Evolutionary conservation across 2,329 filamentous ascomycete genomes (phyloP), one percentile per base, ranked within the genome.

Genomic region (Taxawa tesnikishii): DNA sequence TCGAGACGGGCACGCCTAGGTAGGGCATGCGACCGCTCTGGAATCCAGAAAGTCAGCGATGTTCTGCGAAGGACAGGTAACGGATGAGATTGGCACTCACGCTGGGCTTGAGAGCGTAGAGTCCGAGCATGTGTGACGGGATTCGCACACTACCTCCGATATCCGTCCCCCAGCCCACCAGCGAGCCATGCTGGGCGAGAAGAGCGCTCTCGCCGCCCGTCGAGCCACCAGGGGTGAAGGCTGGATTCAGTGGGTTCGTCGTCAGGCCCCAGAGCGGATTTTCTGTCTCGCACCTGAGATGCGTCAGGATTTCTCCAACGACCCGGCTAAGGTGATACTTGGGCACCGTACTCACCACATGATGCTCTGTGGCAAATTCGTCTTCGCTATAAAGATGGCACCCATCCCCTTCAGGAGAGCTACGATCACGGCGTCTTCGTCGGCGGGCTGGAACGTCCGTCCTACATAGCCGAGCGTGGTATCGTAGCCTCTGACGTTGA

Each of bases 11-110:
- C 0, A 73, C 68, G 0, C 70, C 72, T 9, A 60, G 46, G 31
- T 77, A 78, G 0, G 74, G 70, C 1, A 76, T 46, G 5, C 73
- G 62, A 3, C 60, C 58, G 40, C 67, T 75, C 70, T 75, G 18
- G 0, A 4, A 12, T 15, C 4, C n/a, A 5, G 5, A 6, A 17
- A n/a, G 2, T 10, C 3, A 18, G 11, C 26, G n/a, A 32, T 16
- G 11, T 21, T n/a, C 19, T 27, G 17, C 8, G 21, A 25, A n/a
- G 2, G 6, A 6, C 10, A 13, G 13, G 8, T 11, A 19, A 24
- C 32, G 28, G 25, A 8, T 23, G 21, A n/a, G n/a, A 29, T 16
- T 21, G n/a, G n/a, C n/a, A 43, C 56, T 43, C 37, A 60, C 58
- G 18, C 54, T 63, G 14, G 61, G 65, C 32, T 68, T 68, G 19